Base-by-base conservation (phyloP, 2,329 filamentous ascomycete species). In the Hymenoscyphus fraxineus region DNA sequence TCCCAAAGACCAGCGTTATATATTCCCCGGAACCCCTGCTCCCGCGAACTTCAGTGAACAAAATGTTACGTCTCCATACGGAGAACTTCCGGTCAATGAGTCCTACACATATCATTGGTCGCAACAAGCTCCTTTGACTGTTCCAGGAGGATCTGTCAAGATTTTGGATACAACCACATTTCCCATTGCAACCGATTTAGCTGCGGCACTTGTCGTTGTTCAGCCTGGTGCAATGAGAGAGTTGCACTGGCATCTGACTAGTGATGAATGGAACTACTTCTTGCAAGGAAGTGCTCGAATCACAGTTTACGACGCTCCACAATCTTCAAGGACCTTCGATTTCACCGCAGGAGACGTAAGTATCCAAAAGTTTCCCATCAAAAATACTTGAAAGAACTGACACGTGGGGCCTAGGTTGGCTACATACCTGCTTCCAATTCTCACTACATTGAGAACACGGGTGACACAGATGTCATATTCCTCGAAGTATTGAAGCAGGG, bases 141-240 rank as follows among this genome's bases (percentile, higher is more conserved):
- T 83, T 0, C 82, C 83, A 0, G 85, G 85, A 39, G 85, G 85
- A 5, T 81, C 78, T 1, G 82, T 88, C 68, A 87, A 87, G 76
- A 82, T 88, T 62, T 72, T 87, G 6, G 85, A 88, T 69, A 79
- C 83, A 0, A 72, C 75, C 0, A 84, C 80, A 1, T 88, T 88
- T 75, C 85, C 85, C 5, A 76, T 85, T 35, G 82, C 85, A 0
- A 73, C 72, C 12, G 79, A 78, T 63, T 85, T 88, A 72, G 83
- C 84, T 3, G 81, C 81, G 0, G 84, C 83, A 0, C 77, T 87
- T 1, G 82, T 88, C 10, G 84, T 81, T 1, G 77, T 88, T 39
- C 77, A 85, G 69, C 85, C 85, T 0, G 85, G 85, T n/a, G 85
- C 85, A 1, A 84, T 88, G 83, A 81, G 86, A 27, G 85, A 88